Evolutionary conservation across 2,329 filamentous ascomycete species (phyloP).

Genomic region (Fusarium metavorans): DNA sequence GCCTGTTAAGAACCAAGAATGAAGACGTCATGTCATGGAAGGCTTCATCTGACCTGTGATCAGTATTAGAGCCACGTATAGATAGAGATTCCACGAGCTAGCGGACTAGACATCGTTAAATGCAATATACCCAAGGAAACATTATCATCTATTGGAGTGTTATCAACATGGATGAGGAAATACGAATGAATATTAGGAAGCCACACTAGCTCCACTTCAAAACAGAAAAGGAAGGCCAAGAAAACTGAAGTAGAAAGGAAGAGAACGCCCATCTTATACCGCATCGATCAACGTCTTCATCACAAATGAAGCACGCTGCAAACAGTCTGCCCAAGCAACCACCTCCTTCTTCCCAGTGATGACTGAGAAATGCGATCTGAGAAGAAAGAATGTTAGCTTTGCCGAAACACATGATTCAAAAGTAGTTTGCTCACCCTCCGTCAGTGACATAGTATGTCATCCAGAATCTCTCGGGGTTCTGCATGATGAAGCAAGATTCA

Average conservation of each 20-base stretch:
- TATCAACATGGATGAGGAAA: neutral
- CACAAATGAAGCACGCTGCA: conserved; percentile 20
- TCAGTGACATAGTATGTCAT: conserved; percentile 32
- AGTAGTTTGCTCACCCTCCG: conserved; percentile 6
- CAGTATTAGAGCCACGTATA: neutral
- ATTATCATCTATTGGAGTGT: neutral
- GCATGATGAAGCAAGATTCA: conserved; percentile 32
- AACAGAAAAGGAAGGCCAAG: neutral
- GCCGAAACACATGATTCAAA: neutral
- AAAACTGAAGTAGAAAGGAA: neutral
- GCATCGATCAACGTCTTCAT: conserved; percentile 28
- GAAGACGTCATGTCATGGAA: neutral
- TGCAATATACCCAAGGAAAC: neutral
- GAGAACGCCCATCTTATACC: neutral
- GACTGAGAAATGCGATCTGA: conserved; percentile 21
- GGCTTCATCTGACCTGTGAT: neutral
- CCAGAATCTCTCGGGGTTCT: conserved; percentile 24
- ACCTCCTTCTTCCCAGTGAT: conserved; percentile 22
- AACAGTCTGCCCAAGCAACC: conserved; percentile 11
- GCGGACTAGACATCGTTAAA: neutral
- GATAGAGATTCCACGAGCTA: neutral
- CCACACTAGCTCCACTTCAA: neutral
- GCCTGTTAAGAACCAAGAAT: neutral
- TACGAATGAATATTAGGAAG: neutral
- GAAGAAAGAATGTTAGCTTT: neutral